phyloP scores from a whole-genome alignment of 2,329 filamentous ascomycete genomes.

The Epichloe typhina region DNA sequence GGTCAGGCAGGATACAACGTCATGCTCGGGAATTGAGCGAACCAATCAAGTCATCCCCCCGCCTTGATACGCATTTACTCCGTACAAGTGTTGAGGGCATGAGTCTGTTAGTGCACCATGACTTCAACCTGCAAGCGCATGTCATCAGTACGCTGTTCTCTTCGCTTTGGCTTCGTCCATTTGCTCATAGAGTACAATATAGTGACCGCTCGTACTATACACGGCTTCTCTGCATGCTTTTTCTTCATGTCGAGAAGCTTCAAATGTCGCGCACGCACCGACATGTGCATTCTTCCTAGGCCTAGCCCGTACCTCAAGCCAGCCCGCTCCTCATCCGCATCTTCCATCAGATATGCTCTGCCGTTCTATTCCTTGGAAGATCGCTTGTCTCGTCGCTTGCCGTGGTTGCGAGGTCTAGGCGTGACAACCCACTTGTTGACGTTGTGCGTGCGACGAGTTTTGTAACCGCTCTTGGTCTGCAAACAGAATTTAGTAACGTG shows the following conservation, averaged over 20 bases:
- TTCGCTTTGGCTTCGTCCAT: neutral
- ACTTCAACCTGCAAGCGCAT: no score
- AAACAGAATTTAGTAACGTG: neutral
- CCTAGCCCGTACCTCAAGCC: no score
- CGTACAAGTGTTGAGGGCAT: neutral
- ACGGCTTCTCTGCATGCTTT: neutral
- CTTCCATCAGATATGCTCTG: neutral
- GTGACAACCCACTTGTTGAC: conserved; percentile 84
- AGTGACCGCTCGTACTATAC: conserved; percentile 1
- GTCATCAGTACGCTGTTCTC: neutral
- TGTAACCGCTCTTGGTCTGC: conserved; percentile 73
- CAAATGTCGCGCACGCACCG: neutral
- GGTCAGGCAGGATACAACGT: no score
- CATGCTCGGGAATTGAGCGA: neutral
- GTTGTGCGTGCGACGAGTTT: conserved; percentile 81
- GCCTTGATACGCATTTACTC: neutral
- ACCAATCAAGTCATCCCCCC: neutral
- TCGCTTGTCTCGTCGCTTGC: conserved; percentile 65
- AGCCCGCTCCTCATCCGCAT: no score
- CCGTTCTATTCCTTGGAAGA: conserved; percentile 15
- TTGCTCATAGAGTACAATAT: conserved; percentile 3
- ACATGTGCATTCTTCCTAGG: neutral
- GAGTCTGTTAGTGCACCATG: no score
- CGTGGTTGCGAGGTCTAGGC: conserved; percentile 75
- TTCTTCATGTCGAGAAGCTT: no score